Base-by-base conservation (phyloP, 495 filamentous ascomycete genomes). In the Usnea hakonensis region DNA sequence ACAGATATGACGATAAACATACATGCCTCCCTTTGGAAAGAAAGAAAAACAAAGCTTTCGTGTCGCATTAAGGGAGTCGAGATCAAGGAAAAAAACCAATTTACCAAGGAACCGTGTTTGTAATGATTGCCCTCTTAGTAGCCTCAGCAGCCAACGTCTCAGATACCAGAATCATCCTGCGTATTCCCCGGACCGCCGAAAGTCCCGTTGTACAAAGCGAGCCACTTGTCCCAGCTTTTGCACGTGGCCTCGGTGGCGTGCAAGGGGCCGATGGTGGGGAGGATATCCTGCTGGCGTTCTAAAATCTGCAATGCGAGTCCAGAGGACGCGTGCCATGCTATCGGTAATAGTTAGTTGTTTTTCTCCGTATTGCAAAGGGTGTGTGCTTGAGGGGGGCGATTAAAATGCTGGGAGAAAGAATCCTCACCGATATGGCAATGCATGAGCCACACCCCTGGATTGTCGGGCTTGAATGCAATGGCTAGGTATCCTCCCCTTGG, bases 381-480 rank as follows among this genome's bases (percentile, higher is more conserved):
- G 8, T 2, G 6, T 23, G 21, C 13, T 14, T 6, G 8, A 16
- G 21, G 21, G 36, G 14, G 14, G 21, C 9, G 19, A n/a, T 8
- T 6, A 16, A 1, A 28, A 35, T 21, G 64, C 57, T 55, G 69
- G 64, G 70, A 68, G 69, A 33, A 65, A 71, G 33, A 8, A 28
- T 7, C 58, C n/a, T 55, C 11, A 61, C 58, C 58, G 55, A 84
- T 81, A 58, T 84, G 82, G 70, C 83, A 85, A 63, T 85, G 82
- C 57, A 83, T 69, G 10, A 80, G 70, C 83, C 83, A 85, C 1
- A 76, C 70, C 10, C 81, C 81, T 10, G 80, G 80, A 64, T 85
- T 85, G 62, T 85, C 81, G 26, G 78, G 76, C 71, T 75, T 69
- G 66, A 83, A 84, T 14, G 72, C 82, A 10, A 85, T 73, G 14